Evolutionary conservation across 768 basidiomycete genomes (phyloP).

Genomic region (Hysterangium stoloniferum): DNA sequence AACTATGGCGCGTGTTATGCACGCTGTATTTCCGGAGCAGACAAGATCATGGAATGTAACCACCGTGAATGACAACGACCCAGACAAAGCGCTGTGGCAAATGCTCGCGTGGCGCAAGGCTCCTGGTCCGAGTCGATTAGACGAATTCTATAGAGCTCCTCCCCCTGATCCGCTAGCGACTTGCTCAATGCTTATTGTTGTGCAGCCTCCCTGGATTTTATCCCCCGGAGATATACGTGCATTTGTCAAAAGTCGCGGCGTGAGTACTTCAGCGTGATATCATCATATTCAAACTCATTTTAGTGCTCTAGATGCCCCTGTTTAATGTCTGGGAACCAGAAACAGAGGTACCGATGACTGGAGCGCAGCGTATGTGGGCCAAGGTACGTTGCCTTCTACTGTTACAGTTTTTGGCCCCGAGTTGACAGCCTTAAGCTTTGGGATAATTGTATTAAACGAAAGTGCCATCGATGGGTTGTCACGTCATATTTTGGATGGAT

Average conservation of each 20-base stretch:
- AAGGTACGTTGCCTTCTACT: constrained; percentile 17
- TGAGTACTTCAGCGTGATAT: constrained; percentile 9
- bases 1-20: constrained; percentile 37
- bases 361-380: constrained; percentile 21
- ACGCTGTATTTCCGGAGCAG: constrained; percentile 24
- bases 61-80: constrained; percentile 15
- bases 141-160: too few relatives aligned
- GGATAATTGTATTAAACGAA: constrained; percentile 29
- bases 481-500: constrained; percentile 37
- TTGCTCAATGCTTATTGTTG: constrained; percentile 23
- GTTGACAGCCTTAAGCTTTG: constrained; percentile 4
- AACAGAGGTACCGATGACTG: not conserved
- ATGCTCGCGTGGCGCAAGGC: constrained; percentile 20
- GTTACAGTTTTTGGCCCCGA: not conserved
- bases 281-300: not conserved
- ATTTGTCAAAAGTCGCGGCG: constrained; percentile 19
- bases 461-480: constrained; percentile 33
- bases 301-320: not conserved
- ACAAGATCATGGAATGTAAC: constrained; percentile 25
- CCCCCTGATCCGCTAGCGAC: not conserved
- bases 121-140: not conserved
- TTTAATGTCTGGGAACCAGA: not conserved
- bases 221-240: constrained; percentile 27
- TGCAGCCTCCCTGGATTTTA: constrained; percentile 35
- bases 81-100: constrained; percentile 20